Evolutionary conservation across 768 basidiomycete genomes (phyloP), one percentile per base, ranked within the genome.

Genomic region (Rhodotorula taiwanensis): DNA sequence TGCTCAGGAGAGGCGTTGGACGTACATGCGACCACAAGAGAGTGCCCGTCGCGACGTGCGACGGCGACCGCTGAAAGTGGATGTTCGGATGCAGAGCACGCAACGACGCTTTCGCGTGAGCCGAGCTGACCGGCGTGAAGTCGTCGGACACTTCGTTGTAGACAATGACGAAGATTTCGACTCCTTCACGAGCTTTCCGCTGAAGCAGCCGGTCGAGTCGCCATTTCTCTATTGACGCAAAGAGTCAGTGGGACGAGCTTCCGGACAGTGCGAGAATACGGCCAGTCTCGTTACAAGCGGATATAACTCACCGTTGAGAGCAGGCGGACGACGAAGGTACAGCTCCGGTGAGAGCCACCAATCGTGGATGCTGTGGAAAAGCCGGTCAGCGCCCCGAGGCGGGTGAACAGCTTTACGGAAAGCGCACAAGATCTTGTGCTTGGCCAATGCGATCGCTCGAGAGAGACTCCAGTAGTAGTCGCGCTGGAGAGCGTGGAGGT

Each of bases 381-480:
- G 30, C 5, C 5, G 48, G 30, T 49, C 16, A 50, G 49, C 8
- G 27, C 15, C 8, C 4, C 10, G 4, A 28, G 25, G 25, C 30
- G 10, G 11, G 25, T n/a, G 16, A 16, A 14, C 13, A 0, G 5
- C 20, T 13, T 27, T 31, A 7, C 7, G 33, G 33, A 5, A 8
- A 15, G 16, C 60, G 42, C 14, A 67, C 66, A 70, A 72, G 52
- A 74, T 70, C 54, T 52, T 60, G 47, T 67, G 55, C 74, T 85
- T 86, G 1, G 94, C 94, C 70, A 95, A 81, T 30, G 88, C 79
- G 51, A 99, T 86, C 0, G 94, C 94, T 44, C 89, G 83, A 28
- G 89, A 89, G 28, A 99, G 78, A 73, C 93, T 94, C 95, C 94
- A 99, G 77, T 91, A 94, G 74, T 99, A 99, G 75, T 99, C 94